These are phyloP conservation scores for Tolypocladium capitatum DNA, from an alignment of 2,329 filamentous ascomycete species.

Conservation along the genomic window DNA sequence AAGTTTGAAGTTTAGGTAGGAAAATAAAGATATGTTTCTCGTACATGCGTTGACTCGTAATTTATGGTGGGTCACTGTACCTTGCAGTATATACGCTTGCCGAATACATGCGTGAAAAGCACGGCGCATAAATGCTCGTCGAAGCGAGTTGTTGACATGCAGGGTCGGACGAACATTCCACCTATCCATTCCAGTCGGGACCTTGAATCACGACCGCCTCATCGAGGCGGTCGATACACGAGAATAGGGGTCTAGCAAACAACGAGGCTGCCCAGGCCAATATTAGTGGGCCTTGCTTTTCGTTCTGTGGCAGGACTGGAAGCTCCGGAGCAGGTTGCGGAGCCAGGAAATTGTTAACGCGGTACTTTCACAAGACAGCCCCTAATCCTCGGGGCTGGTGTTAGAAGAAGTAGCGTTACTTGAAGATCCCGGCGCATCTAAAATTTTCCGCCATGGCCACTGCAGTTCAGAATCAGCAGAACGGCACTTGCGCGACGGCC, in stretches of 20 bases:
- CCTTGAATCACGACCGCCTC: neutral
- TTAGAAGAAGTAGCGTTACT: slow-evolving; percentile 14
- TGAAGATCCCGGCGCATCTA: slow-evolving; percentile 15
- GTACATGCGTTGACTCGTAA: no score
- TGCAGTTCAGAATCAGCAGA: neutral
- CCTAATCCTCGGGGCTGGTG: slow-evolving; percentile 10
- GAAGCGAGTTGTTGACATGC: neutral
- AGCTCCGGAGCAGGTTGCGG: slow-evolving; percentile 5
- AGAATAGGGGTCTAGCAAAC: neutral
- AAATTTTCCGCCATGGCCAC: slow-evolving; percentile 14
- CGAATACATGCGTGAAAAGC: neutral
- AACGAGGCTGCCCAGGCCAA: no score
- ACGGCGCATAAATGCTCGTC: neutral
- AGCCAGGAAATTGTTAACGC: slow-evolving; percentile 23
- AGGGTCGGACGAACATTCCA: slow-evolving; percentile 4
- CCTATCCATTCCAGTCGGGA: slow-evolving; percentile 4
- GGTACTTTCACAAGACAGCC: slow-evolving; percentile 17
- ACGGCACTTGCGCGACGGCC: neutral
- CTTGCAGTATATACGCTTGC: no score
- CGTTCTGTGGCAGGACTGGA: neutral
- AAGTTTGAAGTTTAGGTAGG: no score
- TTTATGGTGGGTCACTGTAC: no score
- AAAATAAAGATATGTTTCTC: no score
- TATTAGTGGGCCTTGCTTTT: no score
- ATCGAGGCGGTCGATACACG: no score